Evolutionary conservation across 2,329 filamentous ascomycete genomes (phyloP), one percentile per base, ranked within the genome.

Genomic region (Neopestalotiopsis rosae): DNA sequence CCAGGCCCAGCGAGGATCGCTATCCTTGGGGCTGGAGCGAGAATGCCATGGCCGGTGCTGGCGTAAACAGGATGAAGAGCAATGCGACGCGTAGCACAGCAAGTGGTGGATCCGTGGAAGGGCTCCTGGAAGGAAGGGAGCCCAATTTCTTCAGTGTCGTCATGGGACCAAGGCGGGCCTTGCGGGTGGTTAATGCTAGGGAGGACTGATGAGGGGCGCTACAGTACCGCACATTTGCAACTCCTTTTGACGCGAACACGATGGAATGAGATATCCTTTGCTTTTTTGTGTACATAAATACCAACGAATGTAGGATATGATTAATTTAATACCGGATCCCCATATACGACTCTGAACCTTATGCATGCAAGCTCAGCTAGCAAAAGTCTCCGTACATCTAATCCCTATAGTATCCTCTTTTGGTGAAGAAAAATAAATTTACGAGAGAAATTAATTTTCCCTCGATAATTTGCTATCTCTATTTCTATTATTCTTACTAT

Each of bases 61-160:
- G 71, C 24, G 68, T 74, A 61, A 68, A 69, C 1, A 71, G 77
- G 42, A 73, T 75, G 24, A 76, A 77, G 69, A 81, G 80, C 62
- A 70, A 69, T 32, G 78, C 77, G 3, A 81, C 79, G 13, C 77
- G 76, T 28, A 81, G 78, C 65, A 81, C 78, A 28, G 79, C 76
- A 56, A 77, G 78, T 65, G 79, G 77, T 65, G 74, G 75, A 24
- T 80, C 79, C 38, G 80, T 76, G 1, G 80, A 82, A 66, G 75
- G 76, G 6, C 71, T 83, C 70, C 71, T 83, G 32, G 80, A 83
- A 28, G 81, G 81, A 10, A 85, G 88, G 70, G 90, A 93, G 77
- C 92, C 92, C 69, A 91, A 87, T 69, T 94, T 93, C 80, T 89
- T 92, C 78, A 91, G 86, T 64, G 90, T 92, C 34, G 80, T 93